Conservation (phyloP, 306 rosid genomes). For the Malus domestica region ASM211411v1 NC_041793.1:39796001-39796500, state of each 20-base stretch:
- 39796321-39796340: not conserved
- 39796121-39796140: not conserved
- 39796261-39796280: not conserved
- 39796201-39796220: not conserved
- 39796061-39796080: slow-evolving; percentile 46
- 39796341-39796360: not conserved
- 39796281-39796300: not conserved
- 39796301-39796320: not conserved
- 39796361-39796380: no score
- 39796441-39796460: no score
- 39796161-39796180: not conserved
- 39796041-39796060: slow-evolving; percentile 26
- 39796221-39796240: not conserved
- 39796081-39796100: slow-evolving; percentile 18
- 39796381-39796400: no score
- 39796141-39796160: not conserved
- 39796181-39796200: not conserved
- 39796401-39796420: no score
- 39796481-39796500: no score
- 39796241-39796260: not conserved
- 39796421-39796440: no score
- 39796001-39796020: slow-evolving; percentile 30
- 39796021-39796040: slow-evolving; percentile 8
- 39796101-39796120: slow-evolving; percentile 13
- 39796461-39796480: no score